Conservation (phyloP, 345 rosid species). For the Eucalyptus fibrosa region DNA sequence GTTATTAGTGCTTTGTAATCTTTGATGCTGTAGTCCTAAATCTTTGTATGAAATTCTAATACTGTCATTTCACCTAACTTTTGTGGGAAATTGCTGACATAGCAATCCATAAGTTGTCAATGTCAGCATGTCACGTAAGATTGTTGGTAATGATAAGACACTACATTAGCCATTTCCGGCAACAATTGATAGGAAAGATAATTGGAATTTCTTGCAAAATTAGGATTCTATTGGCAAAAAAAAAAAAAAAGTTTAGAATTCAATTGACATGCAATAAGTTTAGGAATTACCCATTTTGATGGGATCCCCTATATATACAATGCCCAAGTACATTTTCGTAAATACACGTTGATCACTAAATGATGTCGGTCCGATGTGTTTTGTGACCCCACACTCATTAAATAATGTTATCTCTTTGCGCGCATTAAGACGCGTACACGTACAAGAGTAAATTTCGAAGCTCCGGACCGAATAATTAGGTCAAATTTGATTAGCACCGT, state of each 20-base stretch:
- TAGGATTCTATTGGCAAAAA: not conserved
- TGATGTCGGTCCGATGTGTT: not conserved
- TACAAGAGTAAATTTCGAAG: not conserved
- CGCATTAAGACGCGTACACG: not conserved
- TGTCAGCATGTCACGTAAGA: rapidly evolving
- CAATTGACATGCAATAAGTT: not conserved
- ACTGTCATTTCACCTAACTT: too few species aligned
- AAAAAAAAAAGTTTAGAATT: not conserved
- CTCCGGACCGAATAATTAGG: not conserved
- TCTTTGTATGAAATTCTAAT: too few species aligned
- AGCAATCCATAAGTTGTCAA: not conserved
- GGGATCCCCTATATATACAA: not conserved
- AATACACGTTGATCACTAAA: not conserved
- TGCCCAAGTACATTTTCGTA: not conserved
- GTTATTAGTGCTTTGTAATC: too few species aligned
- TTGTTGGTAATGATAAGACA: rapidly evolving
- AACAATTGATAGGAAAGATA: not conserved
- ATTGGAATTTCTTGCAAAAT: not conserved
- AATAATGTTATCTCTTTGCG: not conserved
- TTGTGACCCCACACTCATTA: not conserved
- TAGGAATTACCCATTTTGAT: not conserved
- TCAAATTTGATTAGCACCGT: not conserved
- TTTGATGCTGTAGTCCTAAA: too few species aligned
- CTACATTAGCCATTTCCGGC: not conserved
- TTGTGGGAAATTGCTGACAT: rapidly evolving